These are phyloP conservation scores for Omphalotus olearius DNA, from an alignment of 1,284 basidiomycete genomes.

Conservation along the genomic window DNA sequence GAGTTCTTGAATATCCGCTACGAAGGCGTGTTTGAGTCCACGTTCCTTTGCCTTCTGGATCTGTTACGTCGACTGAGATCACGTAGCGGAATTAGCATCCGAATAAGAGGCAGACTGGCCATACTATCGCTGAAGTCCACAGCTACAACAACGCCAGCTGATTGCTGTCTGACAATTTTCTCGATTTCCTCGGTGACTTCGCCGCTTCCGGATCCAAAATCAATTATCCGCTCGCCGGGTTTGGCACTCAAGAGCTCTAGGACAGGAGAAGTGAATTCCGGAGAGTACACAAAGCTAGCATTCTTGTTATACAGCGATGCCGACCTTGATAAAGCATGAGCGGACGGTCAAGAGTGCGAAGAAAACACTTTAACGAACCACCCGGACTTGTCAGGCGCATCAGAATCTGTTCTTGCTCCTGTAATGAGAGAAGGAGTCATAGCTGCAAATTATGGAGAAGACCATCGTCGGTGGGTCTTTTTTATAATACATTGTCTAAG, in stretches of 20 bases:
- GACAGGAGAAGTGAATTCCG: slow-evolving; percentile 57
- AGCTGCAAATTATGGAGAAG: no score
- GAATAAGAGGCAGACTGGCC: slow-evolving; percentile 37
- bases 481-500: no score
- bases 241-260: slow-evolving; percentile 57
- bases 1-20: slow-evolving; percentile 47
- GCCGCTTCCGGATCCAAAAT: slow-evolving; percentile 82
- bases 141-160: slow-evolving; percentile 57
- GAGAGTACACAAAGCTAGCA: slow-evolving; percentile 72
- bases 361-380: no score
- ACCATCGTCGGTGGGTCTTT: no score
- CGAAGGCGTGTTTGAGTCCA: slow-evolving; percentile 41
- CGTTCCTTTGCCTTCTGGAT: slow-evolving; percentile 51
- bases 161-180: slow-evolving; percentile 41
- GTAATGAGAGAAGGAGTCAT: no score
- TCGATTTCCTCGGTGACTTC: slow-evolving; percentile 64
- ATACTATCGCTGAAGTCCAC: slow-evolving; percentile 70
- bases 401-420: no score
- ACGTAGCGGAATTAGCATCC: neutral
- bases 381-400: no score
- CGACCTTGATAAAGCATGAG: slow-evolving; percentile 27
- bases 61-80: slow-evolving; percentile 28
- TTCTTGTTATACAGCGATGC: slow-evolving; percentile 53
- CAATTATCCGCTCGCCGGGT: slow-evolving; percentile 68
- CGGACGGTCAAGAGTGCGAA: no score